These are phyloP conservation scores for Sclerotinia nivalis DNA, from an alignment of 2,329 filamentous ascomycete species.

Conservation along the genomic window DNA sequence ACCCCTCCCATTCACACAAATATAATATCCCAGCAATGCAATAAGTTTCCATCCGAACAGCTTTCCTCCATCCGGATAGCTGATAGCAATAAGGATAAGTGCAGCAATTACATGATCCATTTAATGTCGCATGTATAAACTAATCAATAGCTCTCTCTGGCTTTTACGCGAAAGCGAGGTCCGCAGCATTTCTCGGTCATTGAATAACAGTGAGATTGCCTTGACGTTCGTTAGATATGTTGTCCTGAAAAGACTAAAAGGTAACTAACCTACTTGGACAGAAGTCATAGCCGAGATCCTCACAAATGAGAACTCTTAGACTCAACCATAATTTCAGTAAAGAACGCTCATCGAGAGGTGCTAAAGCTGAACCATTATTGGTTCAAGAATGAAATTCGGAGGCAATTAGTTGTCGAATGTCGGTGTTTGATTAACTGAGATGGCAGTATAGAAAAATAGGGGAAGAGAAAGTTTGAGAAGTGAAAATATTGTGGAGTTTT, in stretches of 20 bases:
- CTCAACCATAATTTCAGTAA: not conserved
- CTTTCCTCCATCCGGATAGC: constrained; percentile 5
- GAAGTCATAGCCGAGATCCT: not conserved
- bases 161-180: not conserved
- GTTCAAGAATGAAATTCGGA: not conserved
- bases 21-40: not conserved
- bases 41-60: constrained; percentile 15
- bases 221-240: not conserved
- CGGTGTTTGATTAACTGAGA: not conserved
- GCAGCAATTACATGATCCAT: constrained; percentile 17
- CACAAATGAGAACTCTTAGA: not conserved
- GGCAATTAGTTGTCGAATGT: not conserved
- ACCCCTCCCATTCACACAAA: not conserved
- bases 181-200: not conserved
- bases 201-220: not conserved
- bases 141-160: not conserved
- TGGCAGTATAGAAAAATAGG: not conserved
- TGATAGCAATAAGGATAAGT: not conserved
- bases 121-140: constrained; percentile 3
- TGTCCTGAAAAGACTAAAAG: too few relatives aligned
- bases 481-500: not conserved
- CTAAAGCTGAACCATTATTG: not conserved
- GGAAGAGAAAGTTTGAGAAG: not conserved
- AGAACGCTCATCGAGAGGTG: not conserved
- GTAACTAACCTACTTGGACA: constrained; percentile 2